phyloP scores from a whole-genome alignment of 2,329 filamentous ascomycete genomes.

The Thyridium curvatum region DNA sequence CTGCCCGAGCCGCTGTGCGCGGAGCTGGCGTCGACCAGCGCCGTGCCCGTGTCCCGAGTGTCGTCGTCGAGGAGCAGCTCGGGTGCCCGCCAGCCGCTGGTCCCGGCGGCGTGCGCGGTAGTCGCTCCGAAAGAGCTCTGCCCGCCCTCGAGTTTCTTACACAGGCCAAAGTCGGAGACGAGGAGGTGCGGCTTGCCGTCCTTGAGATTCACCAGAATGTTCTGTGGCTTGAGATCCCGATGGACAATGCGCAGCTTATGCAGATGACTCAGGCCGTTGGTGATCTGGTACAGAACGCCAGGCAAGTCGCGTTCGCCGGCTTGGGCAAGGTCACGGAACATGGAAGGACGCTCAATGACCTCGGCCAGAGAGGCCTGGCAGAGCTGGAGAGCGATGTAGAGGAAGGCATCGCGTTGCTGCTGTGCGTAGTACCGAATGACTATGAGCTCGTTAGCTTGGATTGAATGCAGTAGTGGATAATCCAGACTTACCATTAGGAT shows the following conservation, averaged over 20 bases:
- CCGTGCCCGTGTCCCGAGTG: conserved; percentile 38
- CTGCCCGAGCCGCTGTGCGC: conserved; percentile 45
- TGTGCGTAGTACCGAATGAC: conserved; percentile 96
- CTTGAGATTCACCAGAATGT: conserved; percentile 80
- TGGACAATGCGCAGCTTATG: conserved; percentile 93
- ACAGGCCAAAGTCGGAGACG: conserved; percentile 95
- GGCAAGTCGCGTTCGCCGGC: conserved; percentile 72
- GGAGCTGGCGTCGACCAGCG: conserved; percentile 41
- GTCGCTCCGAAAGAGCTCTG: conserved; percentile 94
- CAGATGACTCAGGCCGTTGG: conserved; percentile 80
- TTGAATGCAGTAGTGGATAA: conserved; percentile 4
- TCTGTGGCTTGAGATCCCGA: conserved; percentile 94
- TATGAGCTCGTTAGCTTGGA: conserved; percentile 24
- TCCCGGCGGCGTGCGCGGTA: conserved; percentile 87
- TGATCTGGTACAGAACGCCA: conserved; percentile 79
- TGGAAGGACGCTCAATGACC: conserved; percentile 69
- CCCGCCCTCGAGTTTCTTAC: conserved; percentile 92
- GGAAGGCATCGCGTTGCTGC: conserved; percentile 79
- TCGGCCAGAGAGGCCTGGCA: conserved; percentile 93
- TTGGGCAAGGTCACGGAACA: conserved; percentile 62
- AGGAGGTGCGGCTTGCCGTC: conserved; percentile 72
- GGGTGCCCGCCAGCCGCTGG: conserved; percentile 92
- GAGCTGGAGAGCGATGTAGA: conserved; percentile 93
- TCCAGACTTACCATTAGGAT: conserved; percentile 62
- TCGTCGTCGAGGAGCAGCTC: conserved; percentile 84